Evolutionary conservation across 805 yeast genomes (phyloP).

Genomic region (Metahyphopichia silvanorum): DNA sequence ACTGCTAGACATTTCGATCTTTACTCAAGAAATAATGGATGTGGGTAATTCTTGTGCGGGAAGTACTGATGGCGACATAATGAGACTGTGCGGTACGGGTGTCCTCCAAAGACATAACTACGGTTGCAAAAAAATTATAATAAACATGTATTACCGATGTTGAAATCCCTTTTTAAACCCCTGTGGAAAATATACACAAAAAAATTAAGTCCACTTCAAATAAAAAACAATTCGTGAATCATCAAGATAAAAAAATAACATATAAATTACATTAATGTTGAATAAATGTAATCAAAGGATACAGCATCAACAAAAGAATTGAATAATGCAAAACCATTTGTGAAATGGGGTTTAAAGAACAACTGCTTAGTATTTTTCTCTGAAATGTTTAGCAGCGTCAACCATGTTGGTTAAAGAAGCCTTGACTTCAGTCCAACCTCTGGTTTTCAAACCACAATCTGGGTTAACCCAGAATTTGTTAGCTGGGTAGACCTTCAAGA

Average conservation of each 20-base stretch:
- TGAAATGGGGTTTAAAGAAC: conserved; percentile 2
- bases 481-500: conserved; percentile 95
- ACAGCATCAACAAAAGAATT: conserved; percentile 41
- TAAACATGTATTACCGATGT: too few relatives aligned
- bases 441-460: conserved; percentile 99
- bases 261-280: conserved; percentile 46
- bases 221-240: conserved; percentile 10
- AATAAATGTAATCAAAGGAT: conserved; percentile 41
- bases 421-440: conserved; percentile 98
- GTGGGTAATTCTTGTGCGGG: too few relatives aligned
- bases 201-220: too few relatives aligned
- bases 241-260: conserved; percentile 3
- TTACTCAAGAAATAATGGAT: too few relatives aligned
- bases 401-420: conserved; percentile 98
- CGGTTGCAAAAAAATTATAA: conserved; percentile 9
- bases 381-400: conserved; percentile 95
- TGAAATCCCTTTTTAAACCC: too few relatives aligned
- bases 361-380: conserved; percentile 34
- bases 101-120: not conserved
- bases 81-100: not conserved
- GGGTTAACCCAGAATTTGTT: conserved; percentile 99
- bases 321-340: conserved; percentile 29
- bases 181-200: too few relatives aligned
- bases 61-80: too few relatives aligned
- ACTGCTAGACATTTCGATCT: conserved; percentile 18